A percentile compares a stretch with the other conserved stretches of the same genome.
Conservation (phyloP, 305 asterid genomes). For the Plantago rigida region DNA sequence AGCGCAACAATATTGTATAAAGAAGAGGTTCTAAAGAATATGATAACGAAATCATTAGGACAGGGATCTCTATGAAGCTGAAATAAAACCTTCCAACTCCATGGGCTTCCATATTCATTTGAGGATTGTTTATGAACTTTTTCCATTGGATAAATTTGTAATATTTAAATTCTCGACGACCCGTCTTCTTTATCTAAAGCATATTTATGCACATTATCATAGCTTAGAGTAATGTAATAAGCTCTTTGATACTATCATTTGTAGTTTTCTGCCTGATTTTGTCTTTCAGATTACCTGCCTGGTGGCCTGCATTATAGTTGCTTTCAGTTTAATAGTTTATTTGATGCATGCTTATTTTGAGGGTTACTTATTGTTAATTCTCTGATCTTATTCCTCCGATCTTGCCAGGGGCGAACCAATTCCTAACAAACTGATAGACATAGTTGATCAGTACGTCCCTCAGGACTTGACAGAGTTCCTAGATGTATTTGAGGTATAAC, state of each 20-base stretch:
- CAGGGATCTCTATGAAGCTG: background rate
- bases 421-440: conserved; percentile 64
- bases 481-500: conserved; percentile 40
- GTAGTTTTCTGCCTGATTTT: background rate
- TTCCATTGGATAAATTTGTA: no score
- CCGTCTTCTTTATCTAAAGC: no score
- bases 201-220: background rate
- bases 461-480: conserved; percentile 45
- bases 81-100: background rate
- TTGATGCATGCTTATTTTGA: background rate
- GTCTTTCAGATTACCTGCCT: background rate
- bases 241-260: no score
- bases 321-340: background rate
- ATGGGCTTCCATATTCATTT: background rate
- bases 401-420: conserved; percentile 86
- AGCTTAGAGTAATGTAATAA: background rate
- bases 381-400: conserved; percentile 22
- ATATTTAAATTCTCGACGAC: no score
- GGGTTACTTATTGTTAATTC: conserved; percentile 3
- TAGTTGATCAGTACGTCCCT: conserved; percentile 72
- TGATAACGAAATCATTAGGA: background rate
- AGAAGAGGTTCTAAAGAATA: background rate
- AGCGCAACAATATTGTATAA: background rate
- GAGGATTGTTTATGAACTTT: background rate
- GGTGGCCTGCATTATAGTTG: background rate